These are phyloP conservation scores for Guillardia theta DNA, from an alignment of 78 protist genomes.

Conservation along the genomic window DNA sequence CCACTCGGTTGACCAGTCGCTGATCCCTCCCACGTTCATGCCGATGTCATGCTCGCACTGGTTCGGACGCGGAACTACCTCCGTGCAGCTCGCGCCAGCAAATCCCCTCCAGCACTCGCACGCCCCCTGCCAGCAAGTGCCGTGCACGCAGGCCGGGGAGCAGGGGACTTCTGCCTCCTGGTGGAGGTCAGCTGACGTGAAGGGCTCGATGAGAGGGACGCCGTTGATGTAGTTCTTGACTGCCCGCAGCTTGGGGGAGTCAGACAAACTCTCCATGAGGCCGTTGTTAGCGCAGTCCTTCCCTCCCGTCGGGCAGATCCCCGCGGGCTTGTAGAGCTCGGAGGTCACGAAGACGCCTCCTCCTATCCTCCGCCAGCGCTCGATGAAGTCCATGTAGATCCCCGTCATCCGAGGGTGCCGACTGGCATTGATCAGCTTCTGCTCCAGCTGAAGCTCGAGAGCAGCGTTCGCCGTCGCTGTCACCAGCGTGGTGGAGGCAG, in stretches of 20 bases:
- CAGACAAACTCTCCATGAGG: too few species aligned
- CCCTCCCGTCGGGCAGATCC: background rate
- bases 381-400: background rate
- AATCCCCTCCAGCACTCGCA: background rate
- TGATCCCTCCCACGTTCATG: background rate
- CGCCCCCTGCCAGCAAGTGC: background rate
- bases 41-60: background rate
- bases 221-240: background rate
- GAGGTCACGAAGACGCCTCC: background rate
- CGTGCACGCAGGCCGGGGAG: background rate
- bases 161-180: background rate
- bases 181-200: background rate
- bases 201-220: background rate
- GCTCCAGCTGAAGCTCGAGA: background rate
- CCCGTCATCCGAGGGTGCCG: constrained; percentile 16
- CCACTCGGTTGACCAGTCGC: constrained; percentile 7
- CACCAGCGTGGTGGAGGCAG: background rate
- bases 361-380: constrained; percentile 11
- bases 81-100: background rate
- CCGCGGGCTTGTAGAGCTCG: background rate
- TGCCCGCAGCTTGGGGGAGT: background rate
- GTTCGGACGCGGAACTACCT: background rate
- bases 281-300: too few species aligned
- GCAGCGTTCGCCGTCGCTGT: background rate
- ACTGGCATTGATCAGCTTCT: background rate